phyloP scores from a whole-genome alignment of 352 stramenopile genomes.

The Phytophthora capsici region DNA sequence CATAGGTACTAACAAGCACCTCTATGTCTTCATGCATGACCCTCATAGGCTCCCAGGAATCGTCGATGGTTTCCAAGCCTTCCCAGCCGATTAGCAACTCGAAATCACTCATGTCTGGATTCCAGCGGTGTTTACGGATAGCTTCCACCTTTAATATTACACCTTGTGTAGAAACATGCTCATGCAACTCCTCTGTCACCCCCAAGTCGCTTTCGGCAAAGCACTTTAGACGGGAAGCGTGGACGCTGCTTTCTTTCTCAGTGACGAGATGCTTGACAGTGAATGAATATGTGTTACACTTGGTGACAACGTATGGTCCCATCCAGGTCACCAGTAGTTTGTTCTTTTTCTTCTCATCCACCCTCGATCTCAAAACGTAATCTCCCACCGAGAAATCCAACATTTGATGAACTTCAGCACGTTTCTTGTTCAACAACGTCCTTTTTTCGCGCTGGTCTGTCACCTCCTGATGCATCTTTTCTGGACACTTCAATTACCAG shows the following conservation, averaged over 20 bases:
- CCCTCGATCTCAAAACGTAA: conserved; percentile 36
- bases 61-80: conserved; percentile 3
- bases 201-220: conserved; percentile 21
- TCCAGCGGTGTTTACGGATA: too few relatives aligned
- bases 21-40: background rate
- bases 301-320: conserved; percentile 23
- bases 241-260: conserved; percentile 4
- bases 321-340: too few relatives aligned
- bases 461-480: conserved; percentile 7
- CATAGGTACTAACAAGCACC: background rate
- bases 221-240: too few relatives aligned
- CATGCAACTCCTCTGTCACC: conserved; percentile 31
- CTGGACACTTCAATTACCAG: too few relatives aligned
- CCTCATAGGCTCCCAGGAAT: conserved; percentile 8
- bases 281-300: conserved; percentile 23
- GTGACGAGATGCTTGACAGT: conserved; percentile 22
- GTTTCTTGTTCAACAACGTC: conserved; percentile 10
- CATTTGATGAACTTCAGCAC: conserved; percentile 6
- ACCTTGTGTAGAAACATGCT: conserved; percentile 30
- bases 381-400: conserved; percentile 34
- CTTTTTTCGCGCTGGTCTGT: conserved; percentile 1
- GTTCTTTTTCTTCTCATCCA: too few relatives aligned
- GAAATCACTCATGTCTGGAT: too few relatives aligned
- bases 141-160: conserved; percentile 17
- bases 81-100: too few relatives aligned